These are phyloP conservation scores for Ophiostoma triangulosporum DNA, from an alignment of 2,329 filamentous ascomycete genomes.

Conservation along the genomic window DNA sequence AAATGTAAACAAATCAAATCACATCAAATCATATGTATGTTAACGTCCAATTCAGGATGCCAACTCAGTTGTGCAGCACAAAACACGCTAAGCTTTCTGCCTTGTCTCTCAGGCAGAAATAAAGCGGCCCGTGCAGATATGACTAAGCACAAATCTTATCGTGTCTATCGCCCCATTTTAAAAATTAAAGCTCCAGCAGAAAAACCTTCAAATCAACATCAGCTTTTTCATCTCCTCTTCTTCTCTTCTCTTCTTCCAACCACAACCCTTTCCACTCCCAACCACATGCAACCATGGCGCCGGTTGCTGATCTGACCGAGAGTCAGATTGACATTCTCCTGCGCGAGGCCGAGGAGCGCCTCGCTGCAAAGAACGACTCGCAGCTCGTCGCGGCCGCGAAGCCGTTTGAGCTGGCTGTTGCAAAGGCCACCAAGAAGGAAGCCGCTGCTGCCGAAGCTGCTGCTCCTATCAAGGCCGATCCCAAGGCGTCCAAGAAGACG, in stretches of 20 bases:
- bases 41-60: no score
- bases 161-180: neutral
- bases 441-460: constrained; percentile 4
- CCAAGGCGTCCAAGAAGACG: constrained; percentile 9
- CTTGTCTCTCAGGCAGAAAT: neutral
- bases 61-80: neutral
- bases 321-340: constrained; percentile 25
- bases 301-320: constrained; percentile 20
- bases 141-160: neutral
- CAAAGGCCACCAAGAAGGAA: constrained; percentile 10
- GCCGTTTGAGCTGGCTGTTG: constrained; percentile 2
- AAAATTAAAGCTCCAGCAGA: neutral
- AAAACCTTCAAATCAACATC: neutral
- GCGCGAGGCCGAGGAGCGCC: constrained; percentile 25
- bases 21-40: no score
- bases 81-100: neutral
- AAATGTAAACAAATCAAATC: no score
- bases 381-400: neutral
- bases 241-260: neutral
- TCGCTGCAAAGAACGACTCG: constrained; percentile 17
- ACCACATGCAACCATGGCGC: constrained; percentile 15
- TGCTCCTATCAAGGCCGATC: constrained; percentile 5
- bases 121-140: neutral
- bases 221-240: neutral
- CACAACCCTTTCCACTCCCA: neutral